A percentile compares a stretch with the other conserved stretches of the same genome.
These are phyloP conservation scores for Talaromyces amestolkiae DNA, from an alignment of 2,329 filamentous ascomycete species.

Conservation along the genomic window DNA sequence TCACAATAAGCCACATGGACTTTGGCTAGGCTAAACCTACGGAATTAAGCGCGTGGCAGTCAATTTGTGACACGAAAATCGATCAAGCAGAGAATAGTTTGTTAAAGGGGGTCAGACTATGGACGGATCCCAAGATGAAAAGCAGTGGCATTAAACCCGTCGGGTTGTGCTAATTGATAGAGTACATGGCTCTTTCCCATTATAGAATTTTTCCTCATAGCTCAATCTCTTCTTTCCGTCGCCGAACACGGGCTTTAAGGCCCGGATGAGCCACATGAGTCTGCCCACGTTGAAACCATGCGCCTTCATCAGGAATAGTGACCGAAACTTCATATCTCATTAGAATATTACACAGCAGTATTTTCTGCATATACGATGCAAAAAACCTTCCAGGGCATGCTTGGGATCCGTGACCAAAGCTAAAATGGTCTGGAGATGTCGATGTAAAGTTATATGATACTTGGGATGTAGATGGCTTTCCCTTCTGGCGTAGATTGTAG, in stretches of 20 bases:
- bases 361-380: slow-evolving; percentile 28
- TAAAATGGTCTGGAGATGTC: slow-evolving; percentile 51
- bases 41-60: background rate
- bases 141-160: background rate
- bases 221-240: slow-evolving; percentile 13
- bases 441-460: slow-evolving; percentile 51
- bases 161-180: background rate
- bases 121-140: background rate
- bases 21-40: background rate
- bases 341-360: slow-evolving; percentile 29
- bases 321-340: slow-evolving; percentile 29
- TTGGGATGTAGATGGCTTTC: slow-evolving; percentile 32
- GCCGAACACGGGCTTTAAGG: slow-evolving; percentile 2
- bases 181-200: background rate
- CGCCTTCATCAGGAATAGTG: background rate
- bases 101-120: background rate
- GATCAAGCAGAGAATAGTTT: background rate
- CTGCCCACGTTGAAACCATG: slow-evolving; percentile 1
- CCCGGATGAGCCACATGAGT: slow-evolving; percentile 1
- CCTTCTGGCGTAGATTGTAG: slow-evolving; percentile 40
- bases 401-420: slow-evolving; percentile 59
- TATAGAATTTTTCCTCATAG: background rate
- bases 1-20: background rate
- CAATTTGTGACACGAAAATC: background rate
- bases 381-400: slow-evolving; percentile 35